Evolutionary conservation across 2,329 filamentous ascomycete species (phyloP).

Genomic region (Aspergillus brunneoviolaceus): DNA sequence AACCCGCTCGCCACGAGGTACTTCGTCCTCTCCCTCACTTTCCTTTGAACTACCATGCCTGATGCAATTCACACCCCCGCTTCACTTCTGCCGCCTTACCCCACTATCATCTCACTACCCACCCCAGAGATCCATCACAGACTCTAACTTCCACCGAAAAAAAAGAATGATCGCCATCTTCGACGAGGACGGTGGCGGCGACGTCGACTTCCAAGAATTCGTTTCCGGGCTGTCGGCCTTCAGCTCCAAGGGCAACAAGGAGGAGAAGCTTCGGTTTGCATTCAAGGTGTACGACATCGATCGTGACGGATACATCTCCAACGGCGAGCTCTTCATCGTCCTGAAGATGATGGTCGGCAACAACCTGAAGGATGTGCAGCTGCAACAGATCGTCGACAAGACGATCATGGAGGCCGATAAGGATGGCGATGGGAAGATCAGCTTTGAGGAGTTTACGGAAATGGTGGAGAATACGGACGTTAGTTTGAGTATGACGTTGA

Average conservation of each 20-base stretch:
- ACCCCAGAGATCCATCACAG: neutral
- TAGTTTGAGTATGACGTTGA: conserved; percentile 67
- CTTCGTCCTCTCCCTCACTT: conserved; percentile 4
- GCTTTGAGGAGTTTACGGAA: conserved; percentile 97
- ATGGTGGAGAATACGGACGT: conserved; percentile 95
- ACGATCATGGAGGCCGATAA: conserved; percentile 99
- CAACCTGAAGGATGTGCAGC: conserved; percentile 97
- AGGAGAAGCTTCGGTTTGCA: conserved; percentile 95
- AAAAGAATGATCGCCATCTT: conserved; percentile 96
- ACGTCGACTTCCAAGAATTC: conserved; percentile 98
- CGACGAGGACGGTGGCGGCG: conserved; percentile 95
- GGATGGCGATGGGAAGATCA: conserved; percentile 95
- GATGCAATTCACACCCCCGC: neutral
- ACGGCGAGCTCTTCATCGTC: conserved; percentile 98
- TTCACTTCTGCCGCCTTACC: neutral
- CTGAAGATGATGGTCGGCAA: conserved; percentile 99
- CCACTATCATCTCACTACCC: neutral
- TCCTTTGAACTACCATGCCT: neutral
- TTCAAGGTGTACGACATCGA: conserved; percentile 99
- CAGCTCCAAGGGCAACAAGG: conserved; percentile 97
- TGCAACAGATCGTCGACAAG: conserved; percentile 99
- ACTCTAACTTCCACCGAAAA: neutral
- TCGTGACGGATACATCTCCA: conserved; percentile 96
- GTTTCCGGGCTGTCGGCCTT: conserved; percentile 93
- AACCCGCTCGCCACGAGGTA: conserved; percentile 95